Percentiles rank a stretch among this genome's conserved stretches.
Evolutionary conservation across 768 basidiomycete genomes (phyloP).

Genomic region (Pholiota molesta): DNA sequence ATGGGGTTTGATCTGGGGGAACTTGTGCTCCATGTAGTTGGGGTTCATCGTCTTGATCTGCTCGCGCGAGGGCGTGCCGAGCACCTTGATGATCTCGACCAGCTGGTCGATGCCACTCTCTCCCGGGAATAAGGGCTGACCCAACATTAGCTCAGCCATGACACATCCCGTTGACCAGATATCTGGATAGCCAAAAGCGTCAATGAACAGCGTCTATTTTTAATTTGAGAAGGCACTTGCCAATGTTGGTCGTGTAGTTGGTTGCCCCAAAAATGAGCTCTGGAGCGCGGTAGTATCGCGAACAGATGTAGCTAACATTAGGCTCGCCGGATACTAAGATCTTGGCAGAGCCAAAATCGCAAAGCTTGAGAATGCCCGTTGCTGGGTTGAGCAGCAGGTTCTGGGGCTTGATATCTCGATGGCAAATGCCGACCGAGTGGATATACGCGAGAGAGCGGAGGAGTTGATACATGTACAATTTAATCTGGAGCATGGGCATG

Average conservation of each 20-base stretch:
- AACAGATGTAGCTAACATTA: slow-evolving; percentile 99
- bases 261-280: slow-evolving; percentile 99
- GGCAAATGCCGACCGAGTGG: slow-evolving; percentile 98
- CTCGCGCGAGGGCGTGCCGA: slow-evolving; percentile 96
- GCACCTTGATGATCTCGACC: slow-evolving; percentile 99
- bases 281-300: slow-evolving; percentile 98
- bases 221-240: slow-evolving; percentile 46
- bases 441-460: slow-evolving; percentile 98
- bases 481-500: slow-evolving; percentile 99
- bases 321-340: slow-evolving; percentile 97
- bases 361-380: slow-evolving; percentile 95
- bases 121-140: slow-evolving; percentile 98
- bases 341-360: slow-evolving; percentile 99
- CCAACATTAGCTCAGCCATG: slow-evolving; percentile 99
- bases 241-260: slow-evolving; percentile 99
- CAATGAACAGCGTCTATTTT: slow-evolving; percentile 8
- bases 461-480: slow-evolving; percentile 99
- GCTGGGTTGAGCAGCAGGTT: slow-evolving; percentile 97
- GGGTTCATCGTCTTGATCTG: slow-evolving; percentile 99
- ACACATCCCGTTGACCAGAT: slow-evolving; percentile 99
- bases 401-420: slow-evolving; percentile 99
- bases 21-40: slow-evolving; percentile 99
- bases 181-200: slow-evolving; percentile 49
- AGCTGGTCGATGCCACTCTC: slow-evolving; percentile 99
- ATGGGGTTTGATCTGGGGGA: slow-evolving; percentile 99